A percentile compares a stretch with the other conserved stretches of the same genome.
phyloP scores from a whole-genome alignment of 805 yeast genomes.

The Yamadazyma olivae region DNA sequence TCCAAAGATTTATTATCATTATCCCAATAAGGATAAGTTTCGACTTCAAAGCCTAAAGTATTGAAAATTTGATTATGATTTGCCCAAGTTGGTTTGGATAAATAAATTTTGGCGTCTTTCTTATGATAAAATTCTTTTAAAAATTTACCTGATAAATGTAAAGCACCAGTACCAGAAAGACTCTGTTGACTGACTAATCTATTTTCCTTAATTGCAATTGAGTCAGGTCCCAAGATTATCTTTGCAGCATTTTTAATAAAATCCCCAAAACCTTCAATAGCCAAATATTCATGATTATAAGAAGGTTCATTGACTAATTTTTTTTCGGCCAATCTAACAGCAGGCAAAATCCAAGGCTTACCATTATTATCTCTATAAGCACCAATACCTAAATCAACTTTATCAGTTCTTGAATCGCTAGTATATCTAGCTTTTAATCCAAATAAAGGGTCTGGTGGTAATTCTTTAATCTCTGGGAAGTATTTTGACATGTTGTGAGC shows the following conservation, averaged over 20 bases:
- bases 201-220: constrained; percentile 46
- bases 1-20: constrained; percentile 65
- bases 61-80: constrained; percentile 86
- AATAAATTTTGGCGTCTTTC: constrained; percentile 49
- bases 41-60: constrained; percentile 63
- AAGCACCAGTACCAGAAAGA: constrained; percentile 86
- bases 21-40: constrained; percentile 85
- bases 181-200: constrained; percentile 68
- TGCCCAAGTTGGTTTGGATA: constrained; percentile 96
- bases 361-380: constrained; percentile 70
- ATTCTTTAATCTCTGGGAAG: constrained; percentile 51
- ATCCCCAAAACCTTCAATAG: constrained; percentile 72
- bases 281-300: constrained; percentile 84
- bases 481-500: constrained; percentile 28
- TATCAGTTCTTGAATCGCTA: constrained; percentile 55
- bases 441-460: constrained; percentile 87
- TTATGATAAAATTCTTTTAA: constrained; percentile 48
- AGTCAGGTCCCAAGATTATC: constrained; percentile 65
- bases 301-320: constrained; percentile 54
- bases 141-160: constrained; percentile 81
- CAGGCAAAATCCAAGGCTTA: constrained; percentile 69
- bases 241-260: constrained; percentile 70
- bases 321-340: constrained; percentile 67
- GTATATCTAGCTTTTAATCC: constrained; percentile 68
- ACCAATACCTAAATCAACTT: constrained; percentile 87